Evolutionary conservation across 768 basidiomycete species (phyloP), one percentile per base, ranked within the genome.

Genomic region (Lactifluus hygrophoroides): DNA sequence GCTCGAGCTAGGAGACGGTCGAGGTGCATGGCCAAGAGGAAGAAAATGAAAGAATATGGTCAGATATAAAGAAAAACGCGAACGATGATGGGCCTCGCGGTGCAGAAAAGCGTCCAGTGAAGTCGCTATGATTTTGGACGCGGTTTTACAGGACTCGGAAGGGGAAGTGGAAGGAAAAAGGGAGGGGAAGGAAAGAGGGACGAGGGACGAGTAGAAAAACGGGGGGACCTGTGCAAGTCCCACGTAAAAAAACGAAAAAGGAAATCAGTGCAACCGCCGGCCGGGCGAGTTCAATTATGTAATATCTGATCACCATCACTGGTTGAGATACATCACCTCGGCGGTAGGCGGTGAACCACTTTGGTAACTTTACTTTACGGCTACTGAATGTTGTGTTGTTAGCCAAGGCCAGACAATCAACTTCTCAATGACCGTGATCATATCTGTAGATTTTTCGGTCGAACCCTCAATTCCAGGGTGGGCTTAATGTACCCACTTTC

Each of bases 401-500:
- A n/a, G n/a, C n/a, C n/a, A n/a, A n/a, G n/a, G n/a, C n/a, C n/a
- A n/a, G n/a, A n/a, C n/a, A n/a, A n/a, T n/a, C n/a, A n/a, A n/a
- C n/a, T n/a, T 32, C 32, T 32, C 32, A 32, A 32, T 32, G 32
- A 19, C 61, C 51, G 7, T 62, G 60, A 25, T 62, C 61, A 30
- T 60, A 62, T 54, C 61, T 62, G 37, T 19, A 17, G n/a, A 2
- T 35, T 14, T 0, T 1, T 21, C 16, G 5, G 58, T 55, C n/a
- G 49, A 43, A 42, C 19, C 17, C 4, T 19, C 16, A 30, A 21
- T 23, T 8, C 17, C 11, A 5, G 10, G 2, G n/a, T 30, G 2
- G 28, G 7, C 4, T 1, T n/a, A 57, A 0, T 11, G 25, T 40
- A 64, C 84, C 52, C 64, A 90, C 91, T 90, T 91, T 66, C 74